Percentiles rank a stretch among this genome's conserved stretches.
Conservation (phyloP, 257 asterid species). For the Solanum ossicruentum region DNA sequence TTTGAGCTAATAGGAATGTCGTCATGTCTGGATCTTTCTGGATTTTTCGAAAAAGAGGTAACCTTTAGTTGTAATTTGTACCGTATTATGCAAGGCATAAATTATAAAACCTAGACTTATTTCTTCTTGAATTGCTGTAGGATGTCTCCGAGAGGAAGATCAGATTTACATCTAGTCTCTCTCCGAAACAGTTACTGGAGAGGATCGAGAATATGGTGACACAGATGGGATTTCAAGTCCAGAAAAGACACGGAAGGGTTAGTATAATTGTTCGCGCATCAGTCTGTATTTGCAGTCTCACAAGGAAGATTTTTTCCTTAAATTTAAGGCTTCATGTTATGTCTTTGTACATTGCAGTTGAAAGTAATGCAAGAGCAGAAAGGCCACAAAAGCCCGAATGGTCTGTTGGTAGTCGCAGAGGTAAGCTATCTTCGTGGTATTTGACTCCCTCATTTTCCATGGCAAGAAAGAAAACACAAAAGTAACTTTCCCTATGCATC, state of each 20-base stretch:
- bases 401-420: constrained; percentile 66
- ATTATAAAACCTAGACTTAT: neutral
- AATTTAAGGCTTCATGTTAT: neutral
- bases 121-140: constrained; percentile 20
- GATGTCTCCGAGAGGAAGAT: constrained; percentile 89
- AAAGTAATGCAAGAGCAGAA: constrained; percentile 47
- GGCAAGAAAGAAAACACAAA: neutral
- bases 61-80: neutral
- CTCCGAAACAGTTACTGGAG: constrained; percentile 70
- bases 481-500: neutral
- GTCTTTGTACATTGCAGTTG: constrained; percentile 30
- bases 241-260: constrained; percentile 86
- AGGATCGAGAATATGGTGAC: constrained; percentile 54
- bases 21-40: constrained; percentile 83
- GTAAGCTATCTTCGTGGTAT: constrained; percentile 25
- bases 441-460: neutral
- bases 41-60: constrained; percentile 89
- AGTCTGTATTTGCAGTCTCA: neutral
- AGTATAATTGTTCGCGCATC: no score
- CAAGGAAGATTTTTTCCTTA: neutral
- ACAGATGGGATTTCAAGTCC: constrained; percentile 69
- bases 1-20: constrained; percentile 94
- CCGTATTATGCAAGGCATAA: neutral
- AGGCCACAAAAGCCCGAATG: constrained; percentile 34
- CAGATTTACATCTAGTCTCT: constrained; percentile 69